Evolutionary conservation across 2,329 filamentous ascomycete genomes (phyloP), one percentile per base, ranked within the genome.

Genomic region (Verticillium alfalfae): DNA sequence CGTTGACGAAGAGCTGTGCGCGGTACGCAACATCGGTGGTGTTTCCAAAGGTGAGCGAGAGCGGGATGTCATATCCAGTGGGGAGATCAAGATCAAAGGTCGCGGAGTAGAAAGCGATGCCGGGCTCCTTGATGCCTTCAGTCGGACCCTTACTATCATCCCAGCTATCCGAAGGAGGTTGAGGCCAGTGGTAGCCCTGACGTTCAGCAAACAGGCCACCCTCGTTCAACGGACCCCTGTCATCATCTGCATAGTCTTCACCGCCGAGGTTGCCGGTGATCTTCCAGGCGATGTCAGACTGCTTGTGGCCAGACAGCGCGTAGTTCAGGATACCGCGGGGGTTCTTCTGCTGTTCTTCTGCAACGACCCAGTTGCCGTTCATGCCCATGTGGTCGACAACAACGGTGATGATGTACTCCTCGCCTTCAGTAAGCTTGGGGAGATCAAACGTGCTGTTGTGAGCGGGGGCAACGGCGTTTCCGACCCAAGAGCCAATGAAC

Each of bases 341-440:
- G 61, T 79, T 76, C 78, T 87, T 87, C 78, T 87, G 85, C 4
- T 73, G 70, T 37, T 87, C 84, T 5, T 72, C 66, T 2, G 84
- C 85, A 2, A 85, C 81, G 12, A 75, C 75, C 76, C 81, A 85
- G 72, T 87, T 84, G 67, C 88, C 83, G 63, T 91, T 83, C 1
- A 90, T 77, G 0, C 89, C 88, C 76, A 88, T 88, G 73, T 88
- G 86, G 72, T 91, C 89, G 26, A 91, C 75, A 0, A 91, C 75
- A 5, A 92, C 76, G 0, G 88, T 90, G 68, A 91, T 73, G 22
- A 87, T 79, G 70, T 90, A 86, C 0, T 74, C 66, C 45, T 79
- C 76, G 18, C 82, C 86, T 0, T 76, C 67, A 1, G 72, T 70
- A 22, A 89, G 75, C 22, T 76, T 74, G 1, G 85, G 81, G 0